These are phyloP conservation scores for Colletotrichum sp. DNA, from an alignment of 2,329 filamentous ascomycete species.

Conservation along the genomic window DNA sequence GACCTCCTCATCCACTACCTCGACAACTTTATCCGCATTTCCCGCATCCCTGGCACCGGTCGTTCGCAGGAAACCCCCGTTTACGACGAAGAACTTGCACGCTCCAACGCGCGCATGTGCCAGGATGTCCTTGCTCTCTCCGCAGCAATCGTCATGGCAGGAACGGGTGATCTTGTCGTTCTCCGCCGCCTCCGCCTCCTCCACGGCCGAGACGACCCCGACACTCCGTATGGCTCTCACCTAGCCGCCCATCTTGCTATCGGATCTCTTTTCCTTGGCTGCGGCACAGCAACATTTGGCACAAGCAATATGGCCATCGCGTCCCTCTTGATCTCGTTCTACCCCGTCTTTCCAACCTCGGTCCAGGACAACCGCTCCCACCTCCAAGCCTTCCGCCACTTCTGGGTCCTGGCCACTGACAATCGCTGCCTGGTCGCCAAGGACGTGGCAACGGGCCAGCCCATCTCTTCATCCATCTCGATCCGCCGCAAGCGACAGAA, in stretches of 20 bases:
- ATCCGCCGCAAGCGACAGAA: slow-evolving; percentile 60
- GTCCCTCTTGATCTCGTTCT: slow-evolving; percentile 87
- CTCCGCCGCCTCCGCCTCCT: slow-evolving; percentile 86
- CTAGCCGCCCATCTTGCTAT: slow-evolving; percentile 92
- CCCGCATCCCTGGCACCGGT: slow-evolving; percentile 56
- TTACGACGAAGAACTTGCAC: slow-evolving; percentile 85
- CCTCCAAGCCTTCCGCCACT: slow-evolving; percentile 93
- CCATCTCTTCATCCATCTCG: slow-evolving; percentile 74
- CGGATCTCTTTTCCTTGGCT: slow-evolving; percentile 88
- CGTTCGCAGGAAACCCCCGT: slow-evolving; percentile 37
- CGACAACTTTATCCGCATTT: slow-evolving; percentile 84
- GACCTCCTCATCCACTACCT: slow-evolving; percentile 85
- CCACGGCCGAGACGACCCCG: slow-evolving; percentile 83
- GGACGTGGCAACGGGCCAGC: slow-evolving; percentile 83
- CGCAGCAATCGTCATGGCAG: slow-evolving; percentile 90
- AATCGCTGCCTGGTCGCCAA: slow-evolving; percentile 86
- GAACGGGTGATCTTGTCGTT: slow-evolving; percentile 86
- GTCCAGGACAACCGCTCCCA: slow-evolving; percentile 96
- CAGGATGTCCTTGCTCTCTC: slow-evolving; percentile 87
- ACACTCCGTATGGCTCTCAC: slow-evolving; percentile 92
- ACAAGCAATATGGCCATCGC: slow-evolving; percentile 88
- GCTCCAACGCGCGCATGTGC: slow-evolving; percentile 86
- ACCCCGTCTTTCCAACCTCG: slow-evolving; percentile 86
- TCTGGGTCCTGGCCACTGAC: slow-evolving; percentile 95
- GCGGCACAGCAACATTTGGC: slow-evolving; percentile 89